Base-by-base conservation (phyloP, 495 filamentous ascomycete species). In the Filosporella fistucella region DNA sequence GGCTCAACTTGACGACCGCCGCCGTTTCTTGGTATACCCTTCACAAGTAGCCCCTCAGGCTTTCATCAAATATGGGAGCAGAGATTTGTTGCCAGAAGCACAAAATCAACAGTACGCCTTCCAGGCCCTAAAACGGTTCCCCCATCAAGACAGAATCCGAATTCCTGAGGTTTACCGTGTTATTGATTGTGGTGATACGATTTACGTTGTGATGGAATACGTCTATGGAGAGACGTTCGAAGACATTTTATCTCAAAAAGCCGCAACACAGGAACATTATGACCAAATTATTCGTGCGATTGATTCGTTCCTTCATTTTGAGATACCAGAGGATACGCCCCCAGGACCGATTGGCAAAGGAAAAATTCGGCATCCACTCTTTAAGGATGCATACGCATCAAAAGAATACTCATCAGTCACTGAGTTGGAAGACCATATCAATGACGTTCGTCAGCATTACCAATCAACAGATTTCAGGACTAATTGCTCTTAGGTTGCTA, bases 121-220 rank as follows among this genome's bases (percentile, higher is more conserved):
- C 9, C 7, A 45, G 17, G 29, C 29, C 17, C 42, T 45, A 10
- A 16, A n/a, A 29, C 5, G 20, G 29, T 18, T 45, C 28, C 26
- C 42, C 14, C 5, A 45, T 26, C 5, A 45, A 45, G 42, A 45
- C 5, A 4, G 26, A 21, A 45, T 45, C 20, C 42, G 42, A 9
- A 35, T 45, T 32, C 42, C 42, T 26, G 16, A 34, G 14, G 25
- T 45, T 20, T 45, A 45, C 29, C 42, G 29, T 25, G 42, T 45
- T 13, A 5, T 45, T 9, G 11, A 33, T 10, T 16, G 26, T 11
- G 29, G 35, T 25, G 17, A 45, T 9, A 35, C n/a, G 18, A 18
- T 45, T 34, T 35, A 45, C 29, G 16, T 45, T 25, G 42, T 45
- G 22, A 45, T 45, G 42, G 42, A 45, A 14, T 45, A 45, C 22